A percentile compares a stretch with the other conserved stretches of the same genome.
phyloP scores from a whole-genome alignment of 768 basidiomycete genomes.

The Tulasnella sp. region DNA sequence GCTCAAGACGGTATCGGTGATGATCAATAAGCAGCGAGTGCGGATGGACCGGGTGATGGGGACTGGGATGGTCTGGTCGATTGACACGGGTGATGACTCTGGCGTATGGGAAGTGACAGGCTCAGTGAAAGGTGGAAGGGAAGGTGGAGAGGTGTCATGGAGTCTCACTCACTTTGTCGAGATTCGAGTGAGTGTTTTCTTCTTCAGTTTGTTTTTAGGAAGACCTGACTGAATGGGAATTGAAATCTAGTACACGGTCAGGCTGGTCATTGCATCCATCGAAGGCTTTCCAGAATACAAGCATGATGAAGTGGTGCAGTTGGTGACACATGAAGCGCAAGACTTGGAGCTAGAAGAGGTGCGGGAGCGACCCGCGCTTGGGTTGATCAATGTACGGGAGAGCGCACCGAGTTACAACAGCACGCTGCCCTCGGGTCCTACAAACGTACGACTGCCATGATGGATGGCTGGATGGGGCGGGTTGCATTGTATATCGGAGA shows the following conservation, averaged over 20 bases:
- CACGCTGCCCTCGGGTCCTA: no score
- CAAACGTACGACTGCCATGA: no score
- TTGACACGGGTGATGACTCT: background rate
- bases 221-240: no score
- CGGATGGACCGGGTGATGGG: background rate
- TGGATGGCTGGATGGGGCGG: no score
- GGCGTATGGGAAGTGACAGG: constrained; percentile 7
- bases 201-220: no score
- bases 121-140: background rate
- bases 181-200: background rate
- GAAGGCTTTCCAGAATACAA: background rate
- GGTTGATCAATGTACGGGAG: background rate
- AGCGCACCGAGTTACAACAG: no score
- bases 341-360: constrained; percentile 3
- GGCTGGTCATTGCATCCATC: background rate
- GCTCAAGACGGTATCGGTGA: background rate
- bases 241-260: constrained; percentile 3
- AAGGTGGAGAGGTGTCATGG: background rate
- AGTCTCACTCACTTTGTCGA: background rate
- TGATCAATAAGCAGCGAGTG: background rate
- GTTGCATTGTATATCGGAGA: no score
- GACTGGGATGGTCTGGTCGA: background rate
- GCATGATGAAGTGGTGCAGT: constrained; percentile 3
- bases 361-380: constrained; percentile 1
- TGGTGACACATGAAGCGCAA: constrained; percentile 1